Percentiles rank a stretch among this genome's conserved stretches.
Evolutionary conservation across 176 grass and related monocot species (phyloP).

Genomic region (Carex cristatella): DNA sequence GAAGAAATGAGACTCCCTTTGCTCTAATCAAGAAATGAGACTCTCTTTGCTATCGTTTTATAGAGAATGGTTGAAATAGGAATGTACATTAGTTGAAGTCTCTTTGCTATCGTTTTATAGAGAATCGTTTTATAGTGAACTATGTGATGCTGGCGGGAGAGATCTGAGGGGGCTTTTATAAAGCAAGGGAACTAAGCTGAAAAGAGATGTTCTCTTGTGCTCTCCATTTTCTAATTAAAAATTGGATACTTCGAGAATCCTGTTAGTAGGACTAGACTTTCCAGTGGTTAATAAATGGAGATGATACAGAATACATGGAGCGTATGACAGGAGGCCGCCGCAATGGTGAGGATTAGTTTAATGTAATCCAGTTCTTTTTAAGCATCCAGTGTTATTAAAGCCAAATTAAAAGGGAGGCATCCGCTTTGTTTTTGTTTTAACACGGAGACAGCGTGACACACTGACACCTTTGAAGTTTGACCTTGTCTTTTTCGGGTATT

Average conservation of each 20-base stretch:
- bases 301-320: neutral
- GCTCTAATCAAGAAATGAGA: too few species aligned
- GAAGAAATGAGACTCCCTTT: too few species aligned
- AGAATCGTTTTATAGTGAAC: too few species aligned
- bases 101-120: too few species aligned
- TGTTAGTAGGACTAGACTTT: neutral
- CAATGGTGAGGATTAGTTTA: constrained; percentile 55
- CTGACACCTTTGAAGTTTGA: constrained; percentile 22
- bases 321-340: constrained; percentile 71
- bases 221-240: neutral
- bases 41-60: too few species aligned
- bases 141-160: constrained; percentile 54
- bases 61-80: too few species aligned
- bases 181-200: neutral
- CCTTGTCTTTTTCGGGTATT: too few species aligned
- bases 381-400: constrained; percentile 46
- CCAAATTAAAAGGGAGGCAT: constrained; percentile 49
- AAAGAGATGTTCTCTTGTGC: neutral
- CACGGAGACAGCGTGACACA: constrained; percentile 29
- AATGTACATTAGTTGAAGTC: too few species aligned
- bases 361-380: too few species aligned
- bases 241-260: neutral
- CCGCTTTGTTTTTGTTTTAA: constrained; percentile 20
- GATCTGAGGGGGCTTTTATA: constrained; percentile 44
- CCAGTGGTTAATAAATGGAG: neutral